Conservation (phyloP, 2,329 filamentous ascomycete genomes). For the Huntiella moniliformis region DNA sequence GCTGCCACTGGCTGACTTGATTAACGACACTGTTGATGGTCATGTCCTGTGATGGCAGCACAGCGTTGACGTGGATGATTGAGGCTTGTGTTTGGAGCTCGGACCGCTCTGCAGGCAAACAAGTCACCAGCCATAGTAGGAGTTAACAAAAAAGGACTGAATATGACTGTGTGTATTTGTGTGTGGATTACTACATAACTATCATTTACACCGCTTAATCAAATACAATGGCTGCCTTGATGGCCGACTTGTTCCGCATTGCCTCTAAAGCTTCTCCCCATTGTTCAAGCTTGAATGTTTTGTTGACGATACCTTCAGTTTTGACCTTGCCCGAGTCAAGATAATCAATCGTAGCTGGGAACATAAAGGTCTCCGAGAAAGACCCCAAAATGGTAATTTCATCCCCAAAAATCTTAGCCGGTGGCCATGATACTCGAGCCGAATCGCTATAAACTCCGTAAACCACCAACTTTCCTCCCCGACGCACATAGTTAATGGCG, state of each 20-base stretch:
- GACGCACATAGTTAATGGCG: constrained; percentile 51
- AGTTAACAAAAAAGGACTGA: no score
- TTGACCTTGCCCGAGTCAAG: constrained; percentile 41
- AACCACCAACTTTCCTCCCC: constrained; percentile 52
- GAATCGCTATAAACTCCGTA: constrained; percentile 50
- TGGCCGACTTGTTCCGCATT: constrained; percentile 53
- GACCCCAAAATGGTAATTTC: constrained; percentile 57
- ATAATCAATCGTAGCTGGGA: constrained; percentile 35
- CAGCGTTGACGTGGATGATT: no score
- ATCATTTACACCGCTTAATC: constrained; percentile 20
- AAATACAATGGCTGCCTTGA: constrained; percentile 57
- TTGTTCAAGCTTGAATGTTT: constrained; percentile 53
- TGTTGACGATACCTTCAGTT: constrained; percentile 52
- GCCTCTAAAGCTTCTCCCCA: constrained; percentile 51
- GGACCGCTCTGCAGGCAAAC: no score
- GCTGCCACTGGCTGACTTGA: no score
- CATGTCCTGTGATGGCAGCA: no score
- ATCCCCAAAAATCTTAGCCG: constrained; percentile 49
- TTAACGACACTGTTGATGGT: no score
- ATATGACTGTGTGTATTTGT: no score
- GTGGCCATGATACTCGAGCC: constrained; percentile 47
- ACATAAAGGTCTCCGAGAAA: constrained; percentile 58
- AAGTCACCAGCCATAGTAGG: background rate
- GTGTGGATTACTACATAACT: no score
- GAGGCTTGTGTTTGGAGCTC: no score